phyloP scores from a whole-genome alignment of 2,329 filamentous ascomycete species.

The Colletotrichum acutatum region DNA sequence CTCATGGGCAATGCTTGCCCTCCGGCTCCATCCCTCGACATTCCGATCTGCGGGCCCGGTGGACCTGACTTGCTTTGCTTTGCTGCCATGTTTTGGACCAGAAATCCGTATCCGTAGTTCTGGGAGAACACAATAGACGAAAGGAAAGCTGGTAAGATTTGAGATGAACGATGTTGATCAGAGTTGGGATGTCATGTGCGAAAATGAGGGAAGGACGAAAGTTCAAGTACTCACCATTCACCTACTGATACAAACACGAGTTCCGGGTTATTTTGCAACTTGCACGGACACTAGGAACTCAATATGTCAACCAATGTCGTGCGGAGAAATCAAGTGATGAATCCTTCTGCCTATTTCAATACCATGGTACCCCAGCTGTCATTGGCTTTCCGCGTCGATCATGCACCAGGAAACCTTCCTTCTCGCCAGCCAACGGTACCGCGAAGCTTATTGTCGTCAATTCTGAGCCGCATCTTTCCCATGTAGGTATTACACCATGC shows the following conservation, averaged over 20 bases:
- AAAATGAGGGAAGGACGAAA: not conserved
- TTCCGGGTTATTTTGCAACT: not conserved
- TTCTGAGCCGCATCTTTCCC: not conserved
- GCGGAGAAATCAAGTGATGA: slow-evolving; percentile 10
- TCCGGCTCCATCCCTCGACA: slow-evolving; percentile 3
- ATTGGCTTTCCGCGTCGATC: slow-evolving; percentile 10
- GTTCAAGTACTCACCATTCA: not conserved
- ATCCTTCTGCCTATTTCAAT: not conserved
- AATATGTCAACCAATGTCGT: not conserved
- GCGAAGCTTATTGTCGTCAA: not conserved
- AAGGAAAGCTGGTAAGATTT: slow-evolving; percentile 1
- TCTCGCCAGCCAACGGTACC: not conserved
- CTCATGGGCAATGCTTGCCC: slow-evolving; percentile 14
- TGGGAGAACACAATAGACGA: not conserved
- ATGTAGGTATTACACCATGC: not conserved
- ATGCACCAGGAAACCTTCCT: not conserved
- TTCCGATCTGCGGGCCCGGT: slow-evolving; percentile 24
- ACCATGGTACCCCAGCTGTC: not conserved
- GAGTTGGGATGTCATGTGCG: not conserved
- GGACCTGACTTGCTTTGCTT: slow-evolving; percentile 2
- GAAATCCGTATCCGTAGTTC: not conserved
- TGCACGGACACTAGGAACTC: not conserved
- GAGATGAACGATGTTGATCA: slow-evolving; percentile 5
- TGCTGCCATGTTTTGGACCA: not conserved
- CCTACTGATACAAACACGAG: not conserved